Base-by-base conservation (phyloP, 192 early-diverging fungal species). In the Podila epicladia region DNA sequence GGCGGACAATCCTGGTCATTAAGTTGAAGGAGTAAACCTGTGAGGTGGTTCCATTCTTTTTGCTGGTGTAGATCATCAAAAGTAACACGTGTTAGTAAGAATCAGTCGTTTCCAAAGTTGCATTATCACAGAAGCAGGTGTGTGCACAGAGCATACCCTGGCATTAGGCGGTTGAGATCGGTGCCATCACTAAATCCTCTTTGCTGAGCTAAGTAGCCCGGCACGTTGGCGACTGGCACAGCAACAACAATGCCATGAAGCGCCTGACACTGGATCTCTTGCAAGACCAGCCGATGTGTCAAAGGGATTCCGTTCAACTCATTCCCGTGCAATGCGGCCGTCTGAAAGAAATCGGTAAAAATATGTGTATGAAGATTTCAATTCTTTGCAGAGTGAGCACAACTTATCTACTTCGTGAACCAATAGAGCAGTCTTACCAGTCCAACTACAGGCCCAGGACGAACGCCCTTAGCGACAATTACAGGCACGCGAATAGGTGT, bases 231-330 rank as follows among this genome's bases (percentile, higher is more conserved):
- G 31, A 93, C 93, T n/a, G 96, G 96, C 13, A 95, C 91, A 2
- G 96, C 94, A 7, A 97, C 94, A 11, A 97, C 91, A 1, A 93
- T 95, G 9, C 96, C 96, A 57, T 90, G 91, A 22, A 97, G 85
- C 13, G 85, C 86, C 49, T 86, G 73, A 9, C 92, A 89, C 65
- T 92, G 87, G 51, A 97, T 90, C 59, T 95, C 94, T 26, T 84
- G 75, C 33, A 90, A 85, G 35, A 96, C 91, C 62, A 97, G 89
- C 13, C 93, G 88, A 71, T 97, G 96, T 50, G 95, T 97, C 71
- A 93, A 89, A 13, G 96, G 96, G 26, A 97, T 93, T 26, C 96
- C 96, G 69, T 97, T 97, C 58, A 97, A 84, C 70, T 97, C 96
- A 71, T 97, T 96, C 67, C 96, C 96, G 73, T 97, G 96, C 7